Conservation (phyloP, 495 filamentous ascomycete species). For the Acidomyces sp. region DNA sequence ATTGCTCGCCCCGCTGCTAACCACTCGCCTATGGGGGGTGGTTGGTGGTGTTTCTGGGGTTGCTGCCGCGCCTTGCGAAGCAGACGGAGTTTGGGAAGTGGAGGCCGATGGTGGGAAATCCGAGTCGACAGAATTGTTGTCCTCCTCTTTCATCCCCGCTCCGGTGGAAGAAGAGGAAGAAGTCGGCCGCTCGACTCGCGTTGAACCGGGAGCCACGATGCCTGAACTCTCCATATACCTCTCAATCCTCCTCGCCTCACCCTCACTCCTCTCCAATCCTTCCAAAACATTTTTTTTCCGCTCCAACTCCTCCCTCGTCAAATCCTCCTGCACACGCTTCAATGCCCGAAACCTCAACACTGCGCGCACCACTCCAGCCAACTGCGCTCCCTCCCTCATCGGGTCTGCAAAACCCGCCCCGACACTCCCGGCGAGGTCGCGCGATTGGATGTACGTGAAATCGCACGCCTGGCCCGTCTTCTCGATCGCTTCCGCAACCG, state of each 20-base stretch:
- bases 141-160: slow-evolving; percentile 43
- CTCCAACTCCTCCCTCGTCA: slow-evolving; percentile 79
- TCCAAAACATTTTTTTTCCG: slow-evolving; percentile 71
- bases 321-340: slow-evolving; percentile 91
- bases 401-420: slow-evolving; percentile 90
- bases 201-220: slow-evolving; percentile 30
- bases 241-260: slow-evolving; percentile 83
- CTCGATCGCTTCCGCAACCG: slow-evolving; percentile 86
- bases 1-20: slow-evolving; percentile 31
- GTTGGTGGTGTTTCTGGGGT: slow-evolving; percentile 24
- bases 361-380: slow-evolving; percentile 80
- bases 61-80: slow-evolving; percentile 32
- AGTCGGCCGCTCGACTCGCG: no score
- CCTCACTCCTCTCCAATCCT: slow-evolving; percentile 74
- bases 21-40: slow-evolving; percentile 12
- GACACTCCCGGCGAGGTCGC: slow-evolving; percentile 70
- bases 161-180: background rate
- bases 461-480: slow-evolving; percentile 89
- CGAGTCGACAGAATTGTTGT: slow-evolving; percentile 77
- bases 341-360: slow-evolving; percentile 79
- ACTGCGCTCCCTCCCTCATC: slow-evolving; percentile 93
- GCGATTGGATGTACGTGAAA: slow-evolving; percentile 88
- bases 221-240: slow-evolving; percentile 68
- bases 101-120: slow-evolving; percentile 74
- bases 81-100: slow-evolving; percentile 38